Base-by-base conservation (phyloP, 352 stramenopile species). In the Phytophthora pluvialis region DNA sequence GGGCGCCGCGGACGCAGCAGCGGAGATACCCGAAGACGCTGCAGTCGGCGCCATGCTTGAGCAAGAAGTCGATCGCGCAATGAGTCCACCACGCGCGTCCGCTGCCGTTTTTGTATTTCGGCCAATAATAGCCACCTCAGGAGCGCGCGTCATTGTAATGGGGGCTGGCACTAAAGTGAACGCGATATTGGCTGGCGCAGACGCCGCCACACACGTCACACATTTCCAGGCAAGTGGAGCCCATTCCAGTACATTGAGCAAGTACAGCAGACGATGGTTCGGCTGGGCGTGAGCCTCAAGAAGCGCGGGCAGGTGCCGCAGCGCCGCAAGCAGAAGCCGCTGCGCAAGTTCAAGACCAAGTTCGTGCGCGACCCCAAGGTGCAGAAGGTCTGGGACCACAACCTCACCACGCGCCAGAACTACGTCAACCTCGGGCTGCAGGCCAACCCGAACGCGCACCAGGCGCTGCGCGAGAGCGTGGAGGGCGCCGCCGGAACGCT, bases 381-480 rank as follows among this genome's bases (percentile, higher is more conserved):
- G 67, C 81, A 90, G 61, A 52, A 81, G 61, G 74, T 89, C 29
- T 94, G 86, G 86, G 64, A 93, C 61, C 86, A 94, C 74, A 80
- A 85, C 49, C 79, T 87, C 67, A 94, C 86, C 39, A 90, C 81
- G 31, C 77, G 73, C 64, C 86, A 94, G 60, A 94, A 94, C 75
- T 94, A 93, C 72, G 82, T 67, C 29, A 78, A 80, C 7, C 86
- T 94, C 44, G 86, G 84, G 1, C 74, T 94, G 25, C 70, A 86
- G 49, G 77, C 62, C 45, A 68, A 94, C 61, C 83, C 86, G 18
- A 94, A 94, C 76, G 75, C 68, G 40, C 65, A 82, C 64, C 43
- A 79, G 31, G 68, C 74, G 52, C 57, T 94, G 32, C 70, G 71
- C 26, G 47, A 82, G 55, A 85, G 78, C 60, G 47, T 90, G 15